phyloP scores from a whole-genome alignment of 495 filamentous ascomycete species.

The Talaromyces liani region DNA sequence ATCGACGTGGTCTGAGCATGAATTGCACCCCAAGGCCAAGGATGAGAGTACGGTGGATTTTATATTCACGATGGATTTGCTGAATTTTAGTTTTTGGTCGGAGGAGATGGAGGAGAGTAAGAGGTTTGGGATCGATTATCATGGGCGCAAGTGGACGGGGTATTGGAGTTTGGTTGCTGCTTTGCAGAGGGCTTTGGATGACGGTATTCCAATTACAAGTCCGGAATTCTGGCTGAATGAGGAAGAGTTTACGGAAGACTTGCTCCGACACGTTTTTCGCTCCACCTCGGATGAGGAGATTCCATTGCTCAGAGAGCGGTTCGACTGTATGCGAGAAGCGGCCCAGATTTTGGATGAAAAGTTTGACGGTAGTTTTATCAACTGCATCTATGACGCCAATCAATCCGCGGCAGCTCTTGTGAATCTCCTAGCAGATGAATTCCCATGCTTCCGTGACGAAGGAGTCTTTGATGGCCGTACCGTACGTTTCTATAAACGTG shows the following conservation, averaged over 20 bases:
- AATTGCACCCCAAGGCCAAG: conserved; percentile 78
- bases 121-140: conserved; percentile 74
- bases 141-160: conserved; percentile 76
- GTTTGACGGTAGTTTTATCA: conserved; percentile 67
- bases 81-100: conserved; percentile 98
- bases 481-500: conserved; percentile 82
- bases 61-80: conserved; percentile 91
- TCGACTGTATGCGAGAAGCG: conserved; percentile 76
- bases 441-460: conserved; percentile 82
- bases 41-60: conserved; percentile 76
- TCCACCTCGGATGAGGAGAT: conserved; percentile 82
- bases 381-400: conserved; percentile 67
- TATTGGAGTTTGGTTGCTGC: conserved; percentile 93
- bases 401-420: conserved; percentile 78
- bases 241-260: conserved; percentile 65
- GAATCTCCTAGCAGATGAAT: conserved; percentile 70
- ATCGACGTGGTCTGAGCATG: conserved; percentile 77
- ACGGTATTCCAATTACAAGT: conserved; percentile 86
- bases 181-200: conserved; percentile 80
- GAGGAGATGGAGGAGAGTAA: conserved; percentile 49
- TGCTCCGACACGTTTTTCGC: conserved; percentile 72
- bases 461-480: conserved; percentile 60
- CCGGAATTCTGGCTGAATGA: conserved; percentile 82
- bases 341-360: conserved; percentile 78
- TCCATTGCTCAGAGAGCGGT: conserved; percentile 70